phyloP scores from a whole-genome alignment of 2,329 filamentous ascomycete genomes.

The Colletotrichum liriopes region DNA sequence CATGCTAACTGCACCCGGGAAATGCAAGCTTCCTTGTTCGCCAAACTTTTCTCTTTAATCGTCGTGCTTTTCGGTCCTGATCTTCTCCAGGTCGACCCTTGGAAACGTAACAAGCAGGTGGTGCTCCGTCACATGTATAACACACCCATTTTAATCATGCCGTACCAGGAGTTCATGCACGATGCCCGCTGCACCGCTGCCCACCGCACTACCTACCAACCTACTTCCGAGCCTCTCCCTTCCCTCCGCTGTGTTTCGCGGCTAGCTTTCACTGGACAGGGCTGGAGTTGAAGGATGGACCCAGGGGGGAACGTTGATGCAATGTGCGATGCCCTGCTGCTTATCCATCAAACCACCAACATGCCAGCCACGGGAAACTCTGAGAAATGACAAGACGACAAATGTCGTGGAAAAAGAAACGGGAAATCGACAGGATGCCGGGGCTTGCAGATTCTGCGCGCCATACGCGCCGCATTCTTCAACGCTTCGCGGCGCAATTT shows the following conservation, averaged over 20 bases:
- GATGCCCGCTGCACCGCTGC: constrained; percentile 40
- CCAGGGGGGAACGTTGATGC: constrained; percentile 1
- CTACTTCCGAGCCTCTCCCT: constrained; percentile 23
- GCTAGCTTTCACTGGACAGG: constrained; percentile 25
- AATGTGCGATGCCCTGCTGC: constrained; percentile 31
- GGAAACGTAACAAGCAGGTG: constrained; percentile 24
- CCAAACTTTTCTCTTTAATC: constrained; percentile 23
- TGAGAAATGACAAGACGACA: constrained; percentile 33
- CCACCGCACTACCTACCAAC: constrained; percentile 15
- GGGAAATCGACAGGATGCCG: constrained; percentile 14
- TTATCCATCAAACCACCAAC: constrained; percentile 30
- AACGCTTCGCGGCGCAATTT: constrained; percentile 24
- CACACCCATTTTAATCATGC: constrained; percentile 36
- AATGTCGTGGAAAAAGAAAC: constrained; percentile 29
- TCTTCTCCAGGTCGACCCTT: constrained; percentile 22
- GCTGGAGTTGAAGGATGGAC: constrained; percentile 25
- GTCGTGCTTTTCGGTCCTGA: constrained; percentile 20
- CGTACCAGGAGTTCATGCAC: constrained; percentile 45
- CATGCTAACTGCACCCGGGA: constrained; percentile 22
- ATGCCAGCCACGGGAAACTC: constrained; percentile 22
- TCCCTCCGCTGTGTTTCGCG: constrained; percentile 32
- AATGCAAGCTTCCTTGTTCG: constrained; percentile 34
- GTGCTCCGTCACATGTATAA: constrained; percentile 41
- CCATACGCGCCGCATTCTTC: constrained; percentile 37
- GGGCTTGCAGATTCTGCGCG: constrained; percentile 36